Base-by-base conservation (phyloP, 768 basidiomycete species). In the Tremella yokohamensis region DNA sequence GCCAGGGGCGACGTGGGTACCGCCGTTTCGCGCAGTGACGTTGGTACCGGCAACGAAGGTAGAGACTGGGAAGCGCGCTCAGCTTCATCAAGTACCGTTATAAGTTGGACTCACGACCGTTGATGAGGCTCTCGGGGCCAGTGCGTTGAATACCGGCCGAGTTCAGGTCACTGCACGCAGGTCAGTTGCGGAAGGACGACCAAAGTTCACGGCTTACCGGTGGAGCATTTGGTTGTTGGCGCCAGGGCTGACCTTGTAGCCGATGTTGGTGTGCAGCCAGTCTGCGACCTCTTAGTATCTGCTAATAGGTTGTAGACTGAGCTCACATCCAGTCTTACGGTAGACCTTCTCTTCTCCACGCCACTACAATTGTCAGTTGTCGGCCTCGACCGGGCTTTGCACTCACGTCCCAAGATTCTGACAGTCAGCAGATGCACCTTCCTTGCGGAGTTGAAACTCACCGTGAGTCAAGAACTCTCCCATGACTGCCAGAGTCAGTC, bases 191-290 rank as follows among this genome's bases (percentile, higher is more conserved):
- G 8, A 34, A 9, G 15, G 13, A 39, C 8, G n/a, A 18, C 22
- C 15, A 6, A 18, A 4, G 6, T 2, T 8, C 18, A 34, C 20
- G 29, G 42, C 56, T 13, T 51, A 63, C 61, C 61, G 26, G 42
- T 63, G 62, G 3, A 63, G 42, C 6, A 56, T 47, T 24, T 63
- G 62, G n/a, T 47, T 48, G 9, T 49, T 53, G 8, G 62, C 62
- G 0, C 62, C 62, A 3, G 62, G 62, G 19, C 47, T 38, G 3
- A 63, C 62, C 45, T 56, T 59, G 54, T 63, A 63, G 16, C 50
- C 62, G 34, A 63, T 63, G 20, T 53, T 54, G 15, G 62, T 63
- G 54, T 63, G 62, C 7, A 63, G 44, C 62, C 62, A 63, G 51
- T 63, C 61, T 63, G 42, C 12, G 39, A 39, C 7, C 3, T 8